phyloP scores from a whole-genome alignment of 2,329 filamentous ascomycete species.

The Aurifilum marmelostoma region DNA sequence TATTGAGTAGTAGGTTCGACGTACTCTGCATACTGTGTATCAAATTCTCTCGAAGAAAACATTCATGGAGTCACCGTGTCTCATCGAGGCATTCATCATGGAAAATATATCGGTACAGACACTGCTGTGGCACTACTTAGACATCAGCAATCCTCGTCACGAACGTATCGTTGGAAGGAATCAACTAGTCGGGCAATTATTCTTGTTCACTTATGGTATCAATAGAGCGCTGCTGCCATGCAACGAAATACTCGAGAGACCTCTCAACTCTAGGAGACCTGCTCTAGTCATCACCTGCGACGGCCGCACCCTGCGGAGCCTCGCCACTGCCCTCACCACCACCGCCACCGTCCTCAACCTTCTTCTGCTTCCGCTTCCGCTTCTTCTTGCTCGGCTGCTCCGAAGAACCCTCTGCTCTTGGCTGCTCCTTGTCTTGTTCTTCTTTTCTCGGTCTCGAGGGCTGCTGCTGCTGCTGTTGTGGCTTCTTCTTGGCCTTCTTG shows the following conservation, averaged over 20 bases:
- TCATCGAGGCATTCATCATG: neutral
- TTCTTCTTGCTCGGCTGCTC: slow-evolving; percentile 41
- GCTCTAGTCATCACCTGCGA: slow-evolving; percentile 14
- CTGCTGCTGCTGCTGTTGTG: slow-evolving; percentile 7
- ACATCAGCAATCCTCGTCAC: neutral
- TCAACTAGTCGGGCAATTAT: neutral
- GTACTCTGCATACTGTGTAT: neutral
- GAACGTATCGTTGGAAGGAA: neutral
- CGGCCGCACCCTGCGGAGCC: slow-evolving; percentile 13
- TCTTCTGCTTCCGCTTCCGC: slow-evolving; percentile 43
- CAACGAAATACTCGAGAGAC: neutral
- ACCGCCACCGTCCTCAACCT: slow-evolving; percentile 13
- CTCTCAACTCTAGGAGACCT: neutral
- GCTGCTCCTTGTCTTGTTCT: slow-evolving; percentile 24
- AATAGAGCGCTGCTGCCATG: neutral
- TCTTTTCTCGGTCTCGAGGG: neutral
- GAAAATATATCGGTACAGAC: neutral
- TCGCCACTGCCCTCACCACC: slow-evolving; percentile 32
- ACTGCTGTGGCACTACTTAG: neutral
- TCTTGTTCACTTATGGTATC: slow-evolving; percentile 10
- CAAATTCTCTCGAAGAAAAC: neutral
- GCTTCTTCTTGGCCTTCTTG: slow-evolving; percentile 31
- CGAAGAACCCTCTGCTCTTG: slow-evolving; percentile 30
- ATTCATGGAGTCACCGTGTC: neutral
- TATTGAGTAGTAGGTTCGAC: too few species aligned